Evolutionary conservation across 2,329 filamentous ascomycete genomes (phyloP), one percentile per base, ranked within the genome.

Genomic region (Colletotrichum tanaceti): DNA sequence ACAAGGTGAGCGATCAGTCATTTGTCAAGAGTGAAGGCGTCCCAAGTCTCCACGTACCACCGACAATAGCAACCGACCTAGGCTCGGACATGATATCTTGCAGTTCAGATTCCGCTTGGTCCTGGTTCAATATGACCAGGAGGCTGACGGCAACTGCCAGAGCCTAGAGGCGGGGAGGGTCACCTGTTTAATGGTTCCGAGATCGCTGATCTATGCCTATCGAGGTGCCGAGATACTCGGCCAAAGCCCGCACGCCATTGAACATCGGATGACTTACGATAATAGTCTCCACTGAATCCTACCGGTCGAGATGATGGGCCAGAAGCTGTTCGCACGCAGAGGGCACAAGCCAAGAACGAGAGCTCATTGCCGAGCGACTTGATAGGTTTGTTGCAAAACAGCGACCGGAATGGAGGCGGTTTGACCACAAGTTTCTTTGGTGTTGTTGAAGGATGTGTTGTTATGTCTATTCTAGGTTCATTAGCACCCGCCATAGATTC

Each of bases 41-140:
- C 53, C 9, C 4, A 2, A 1, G 9, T 4, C 1, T 38, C 16
- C 46, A 22, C 57, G 44, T 32, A 64, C 64, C 64, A 18, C 64
- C 59, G 4, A 64, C 59, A 22, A 67, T 64, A 41, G 64, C 59
- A 16, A 67, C 49, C 6, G 59, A 53, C 14, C 58, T 64, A 13
- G 28, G 13, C 18, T 64, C 64, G 2, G 64, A 55, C 64, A 67
- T 67, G 6, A n/a, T 52, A n/a, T 10, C n/a, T 24, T 55, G 2
- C 14, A 13, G n/a, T 18, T 59, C n/a, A 47, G 18, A 35, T 38
- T 5, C 1, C 22, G 44, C 13, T 14, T 5, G 9, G 13, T 54
- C n/a, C 50, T 39, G n/a, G 14, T 13, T 16, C 16, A 14, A 2
- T 20, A 28, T 28, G 3, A 18, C 2, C 20, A 10, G 18, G 44